These are phyloP conservation scores for Microdochium trichocladiopsis DNA, from an alignment of 2,329 filamentous ascomycete species.

Conservation along the genomic window DNA sequence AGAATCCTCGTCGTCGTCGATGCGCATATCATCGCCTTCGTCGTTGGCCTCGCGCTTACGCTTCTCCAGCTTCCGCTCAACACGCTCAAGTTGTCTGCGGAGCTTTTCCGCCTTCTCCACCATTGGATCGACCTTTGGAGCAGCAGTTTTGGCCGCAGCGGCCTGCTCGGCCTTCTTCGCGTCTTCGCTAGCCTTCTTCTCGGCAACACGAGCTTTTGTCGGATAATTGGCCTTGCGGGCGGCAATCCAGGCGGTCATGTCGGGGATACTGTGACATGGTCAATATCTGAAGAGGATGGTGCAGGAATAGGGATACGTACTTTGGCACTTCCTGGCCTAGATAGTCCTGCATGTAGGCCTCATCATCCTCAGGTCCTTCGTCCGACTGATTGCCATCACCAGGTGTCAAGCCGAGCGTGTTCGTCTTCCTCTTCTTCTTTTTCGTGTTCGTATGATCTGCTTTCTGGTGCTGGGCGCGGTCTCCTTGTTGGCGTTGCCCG, in stretches of 20 bases:
- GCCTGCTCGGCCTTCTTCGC: constrained; percentile 56
- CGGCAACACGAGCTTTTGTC: constrained; percentile 62
- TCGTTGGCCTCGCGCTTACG: constrained; percentile 62
- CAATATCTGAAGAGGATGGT: background rate
- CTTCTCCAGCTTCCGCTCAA: constrained; percentile 60
- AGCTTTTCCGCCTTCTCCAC: constrained; percentile 53
- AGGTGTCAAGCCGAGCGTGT: constrained; percentile 65
- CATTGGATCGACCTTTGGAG: constrained; percentile 45
- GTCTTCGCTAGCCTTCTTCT: constrained; percentile 47
- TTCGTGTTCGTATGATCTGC: constrained; percentile 45
- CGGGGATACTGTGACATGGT: constrained; percentile 41
- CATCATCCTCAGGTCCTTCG: constrained; percentile 66
- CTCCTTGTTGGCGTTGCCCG: background rate
- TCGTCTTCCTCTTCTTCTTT: constrained; percentile 67
- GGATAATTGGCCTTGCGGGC: constrained; percentile 77
- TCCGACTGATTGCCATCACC: constrained; percentile 57
- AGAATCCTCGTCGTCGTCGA: constrained; percentile 30
- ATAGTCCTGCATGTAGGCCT: constrained; percentile 47
- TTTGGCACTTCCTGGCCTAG: constrained; percentile 48
- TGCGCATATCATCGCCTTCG: constrained; percentile 59
- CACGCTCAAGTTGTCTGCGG: constrained; percentile 58
- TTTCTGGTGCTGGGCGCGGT: constrained; percentile 25
- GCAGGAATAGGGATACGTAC: constrained; percentile 29
- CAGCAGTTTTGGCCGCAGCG: constrained; percentile 40
- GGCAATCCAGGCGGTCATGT: constrained; percentile 73